Evolutionary conservation across 2,329 filamentous ascomycete genomes (phyloP).

Genomic region (Aspergillus pseudoterreus): DNA sequence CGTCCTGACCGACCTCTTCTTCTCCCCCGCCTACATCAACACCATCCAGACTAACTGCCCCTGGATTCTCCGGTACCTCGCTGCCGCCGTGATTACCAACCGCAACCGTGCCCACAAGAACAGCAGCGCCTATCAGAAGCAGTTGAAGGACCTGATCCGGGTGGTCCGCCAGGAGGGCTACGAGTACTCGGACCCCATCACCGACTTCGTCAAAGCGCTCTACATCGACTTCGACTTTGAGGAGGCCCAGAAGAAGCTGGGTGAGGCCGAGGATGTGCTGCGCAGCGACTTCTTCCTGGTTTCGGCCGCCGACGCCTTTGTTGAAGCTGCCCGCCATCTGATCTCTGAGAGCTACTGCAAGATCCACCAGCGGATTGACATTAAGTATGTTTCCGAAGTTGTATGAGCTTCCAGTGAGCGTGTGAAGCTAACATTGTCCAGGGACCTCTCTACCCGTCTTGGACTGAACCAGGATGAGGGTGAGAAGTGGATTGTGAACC

Average conservation of each 20-base stretch:
- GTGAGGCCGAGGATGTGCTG: constrained; percentile 84
- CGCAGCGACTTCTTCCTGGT: constrained; percentile 94
- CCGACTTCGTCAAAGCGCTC: constrained; percentile 91
- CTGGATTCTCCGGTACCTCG: constrained; percentile 92
- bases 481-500: constrained; percentile 99
- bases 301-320: constrained; percentile 78
- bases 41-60: constrained; percentile 97
- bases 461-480: constrained; percentile 91
- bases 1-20: constrained; percentile 89
- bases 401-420: neutral
- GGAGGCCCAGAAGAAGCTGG: constrained; percentile 85
- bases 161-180: constrained; percentile 96
- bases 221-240: constrained; percentile 98
- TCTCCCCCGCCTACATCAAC: constrained; percentile 97
- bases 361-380: constrained; percentile 98
- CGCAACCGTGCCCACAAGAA: constrained; percentile 73
- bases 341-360: constrained; percentile 99
- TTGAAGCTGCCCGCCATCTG: constrained; percentile 89
- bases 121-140: constrained; percentile 88
- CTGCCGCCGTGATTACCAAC: constrained; percentile 92
- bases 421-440: constrained; percentile 29
- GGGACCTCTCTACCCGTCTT: constrained; percentile 84
- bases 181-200: constrained; percentile 94
- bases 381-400: constrained; percentile 58
- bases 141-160: constrained; percentile 93